These are phyloP conservation scores for Blastocystis sp. DNA, from an alignment of 352 stramenopile genomes.

Conservation along the genomic window DNA sequence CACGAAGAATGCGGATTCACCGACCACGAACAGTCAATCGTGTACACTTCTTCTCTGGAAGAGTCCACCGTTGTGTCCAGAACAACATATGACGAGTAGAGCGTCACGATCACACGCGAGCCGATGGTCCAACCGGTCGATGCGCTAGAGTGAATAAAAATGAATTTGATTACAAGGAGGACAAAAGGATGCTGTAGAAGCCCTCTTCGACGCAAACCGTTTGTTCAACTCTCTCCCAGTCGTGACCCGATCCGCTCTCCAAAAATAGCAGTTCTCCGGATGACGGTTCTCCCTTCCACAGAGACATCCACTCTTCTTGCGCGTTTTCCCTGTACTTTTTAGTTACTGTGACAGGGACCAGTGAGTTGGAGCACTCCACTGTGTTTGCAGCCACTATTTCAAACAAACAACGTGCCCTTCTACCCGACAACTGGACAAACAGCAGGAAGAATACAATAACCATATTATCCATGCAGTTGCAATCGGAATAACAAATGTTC, in stretches of 20 bases:
- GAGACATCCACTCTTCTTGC: too few species aligned
- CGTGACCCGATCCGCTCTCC: background rate
- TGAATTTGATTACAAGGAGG: background rate
- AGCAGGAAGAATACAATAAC: background rate
- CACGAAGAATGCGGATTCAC: background rate
- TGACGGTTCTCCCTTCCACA: slow-evolving; percentile 8
- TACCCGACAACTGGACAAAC: too few species aligned
- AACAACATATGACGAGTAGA: background rate
- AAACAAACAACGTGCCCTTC: too few species aligned
- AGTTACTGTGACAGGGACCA: background rate
- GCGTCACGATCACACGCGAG: background rate
- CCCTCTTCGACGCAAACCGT: background rate
- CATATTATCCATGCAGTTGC: too few species aligned
- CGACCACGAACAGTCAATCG: background rate
- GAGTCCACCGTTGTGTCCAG: background rate
- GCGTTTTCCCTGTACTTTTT: too few species aligned
- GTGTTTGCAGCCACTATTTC: background rate
- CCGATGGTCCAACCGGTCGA: background rate
- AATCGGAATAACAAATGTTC: too few species aligned
- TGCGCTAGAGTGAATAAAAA: background rate
- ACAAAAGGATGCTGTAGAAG: background rate
- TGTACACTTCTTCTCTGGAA: background rate
- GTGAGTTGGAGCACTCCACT: background rate
- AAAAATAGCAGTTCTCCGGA: background rate
- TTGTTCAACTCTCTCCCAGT: background rate